Evolutionary conservation across 371 early-diverging fungal species (phyloP), one percentile per base, ranked within the genome.

Genomic region (Entomophthora muscae): DNA sequence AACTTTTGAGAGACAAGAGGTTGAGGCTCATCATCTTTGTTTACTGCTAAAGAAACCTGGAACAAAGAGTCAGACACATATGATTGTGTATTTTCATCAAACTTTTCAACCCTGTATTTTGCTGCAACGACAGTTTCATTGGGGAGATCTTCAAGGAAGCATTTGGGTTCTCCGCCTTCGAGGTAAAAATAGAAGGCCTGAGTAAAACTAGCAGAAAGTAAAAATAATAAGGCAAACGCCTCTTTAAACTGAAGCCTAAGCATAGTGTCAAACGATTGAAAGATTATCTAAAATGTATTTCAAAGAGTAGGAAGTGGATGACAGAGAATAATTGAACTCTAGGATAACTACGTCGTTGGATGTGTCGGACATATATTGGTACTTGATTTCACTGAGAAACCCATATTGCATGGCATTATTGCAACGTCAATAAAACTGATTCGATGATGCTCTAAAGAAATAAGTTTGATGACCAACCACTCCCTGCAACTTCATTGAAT

Each of bases 141-240:
- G 28, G 95, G 93, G 57, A 95, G 78, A 68, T 95, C 95, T 70
- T 97, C 95, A 28, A 89, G 75, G 70, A 97, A 97, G 76, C 98
- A 97, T 71, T 89, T 85, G 71, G 81, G 82, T 68, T 91, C 88
- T 58, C 76, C 74, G 26, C 89, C 88, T 64, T 93, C 91, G 29
- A 93, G 77, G 69, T 93, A 93, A 69, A 94, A 95, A 71, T 95
- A 87, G 65, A 96, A 72, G 17, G 81, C 84, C 51, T 75, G 73
- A 56, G 73, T 63, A 10, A 65, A 57, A 51, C 58, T 61, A 30
- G 67, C 57, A 23, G 69, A 33, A 2, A 64, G 61, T 54, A 70
- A 57, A 32, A 73, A 56, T n/a, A 54, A 27, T 3, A 61, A 33
- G 22, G 52, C 26, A 21, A 51, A 3, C 10, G 17, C 10, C 10